Conservation (phyloP, 768 basidiomycete genomes). For the Leccinum aurantiacum region DNA sequence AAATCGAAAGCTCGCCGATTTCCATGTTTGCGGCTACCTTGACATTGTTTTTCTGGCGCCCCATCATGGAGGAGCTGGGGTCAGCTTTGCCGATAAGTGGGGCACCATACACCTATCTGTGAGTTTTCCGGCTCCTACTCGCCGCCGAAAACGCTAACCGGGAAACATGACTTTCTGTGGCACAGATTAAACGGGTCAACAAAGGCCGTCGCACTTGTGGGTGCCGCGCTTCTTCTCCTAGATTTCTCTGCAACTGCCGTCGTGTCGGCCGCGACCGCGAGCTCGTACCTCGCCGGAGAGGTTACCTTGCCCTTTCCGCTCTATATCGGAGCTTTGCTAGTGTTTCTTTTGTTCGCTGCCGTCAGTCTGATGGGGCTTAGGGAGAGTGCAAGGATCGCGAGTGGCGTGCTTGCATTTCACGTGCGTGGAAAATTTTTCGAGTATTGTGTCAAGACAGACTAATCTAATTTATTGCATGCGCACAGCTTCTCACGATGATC, state of each 20-base stretch:
- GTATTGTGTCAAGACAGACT: neutral
- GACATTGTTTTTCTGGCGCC: constrained; percentile 68
- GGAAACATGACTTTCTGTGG: neutral
- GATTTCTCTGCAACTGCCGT: constrained; percentile 70
- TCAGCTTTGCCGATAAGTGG: constrained; percentile 69
- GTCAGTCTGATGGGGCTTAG: constrained; percentile 58
- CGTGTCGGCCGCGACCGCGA: constrained; percentile 73
- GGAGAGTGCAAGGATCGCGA: constrained; percentile 62
- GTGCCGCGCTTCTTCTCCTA: constrained; percentile 64
- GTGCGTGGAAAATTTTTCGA: constrained; percentile 35
- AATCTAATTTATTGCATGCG: neutral
- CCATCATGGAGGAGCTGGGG: constrained; percentile 71
- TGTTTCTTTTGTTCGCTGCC: constrained; percentile 52
- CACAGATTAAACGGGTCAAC: constrained; percentile 62
- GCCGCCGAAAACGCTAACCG: neutral
- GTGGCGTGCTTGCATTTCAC: constrained; percentile 58
- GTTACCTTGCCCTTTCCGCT: constrained; percentile 55
- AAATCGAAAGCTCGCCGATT: constrained; percentile 56
- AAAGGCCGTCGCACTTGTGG: constrained; percentile 62
- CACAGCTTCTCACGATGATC: constrained; percentile 55
- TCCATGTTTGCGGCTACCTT: constrained; percentile 63
- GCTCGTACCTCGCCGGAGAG: constrained; percentile 66
- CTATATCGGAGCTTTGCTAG: constrained; percentile 51
- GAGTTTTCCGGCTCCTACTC: constrained; percentile 16
- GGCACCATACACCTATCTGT: constrained; percentile 72